Conservation (phyloP, 1,284 basidiomycete genomes). For the Bondarzewia mesenterica region DNA sequence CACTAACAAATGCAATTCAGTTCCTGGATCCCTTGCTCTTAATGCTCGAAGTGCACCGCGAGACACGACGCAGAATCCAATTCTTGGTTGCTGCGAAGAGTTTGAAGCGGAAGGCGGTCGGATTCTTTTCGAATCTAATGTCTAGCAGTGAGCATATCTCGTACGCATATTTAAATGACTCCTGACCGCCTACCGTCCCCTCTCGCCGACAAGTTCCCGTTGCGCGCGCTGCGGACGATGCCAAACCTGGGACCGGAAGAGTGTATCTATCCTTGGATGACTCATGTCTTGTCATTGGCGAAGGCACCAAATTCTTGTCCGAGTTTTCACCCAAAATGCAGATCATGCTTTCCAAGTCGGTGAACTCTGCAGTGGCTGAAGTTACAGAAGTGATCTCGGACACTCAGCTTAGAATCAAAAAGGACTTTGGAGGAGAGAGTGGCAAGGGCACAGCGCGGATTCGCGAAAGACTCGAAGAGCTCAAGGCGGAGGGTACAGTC, state of each 20-base stretch:
- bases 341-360: slow-evolving; percentile 81
- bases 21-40: slow-evolving; percentile 94
- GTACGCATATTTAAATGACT: too few species aligned
- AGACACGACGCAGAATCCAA: slow-evolving; percentile 78
- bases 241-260: slow-evolving; percentile 71
- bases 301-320: slow-evolving; percentile 72
- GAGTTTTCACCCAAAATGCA: slow-evolving; percentile 81
- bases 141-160: slow-evolving; percentile 70
- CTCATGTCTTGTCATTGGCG: slow-evolving; percentile 73
- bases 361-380: slow-evolving; percentile 76
- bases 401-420: slow-evolving; percentile 78
- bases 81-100: slow-evolving; percentile 94
- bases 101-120: slow-evolving; percentile 76
- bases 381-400: slow-evolving; percentile 89
- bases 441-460: slow-evolving; percentile 71
- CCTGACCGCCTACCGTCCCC: too few species aligned
- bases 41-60: slow-evolving; percentile 80
- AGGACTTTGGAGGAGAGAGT: slow-evolving; percentile 80
- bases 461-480: slow-evolving; percentile 57
- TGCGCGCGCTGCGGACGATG: slow-evolving; percentile 84
- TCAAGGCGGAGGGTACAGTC: slow-evolving; percentile 39
- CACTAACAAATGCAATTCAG: slow-evolving; percentile 34
- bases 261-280: slow-evolving; percentile 72
- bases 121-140: slow-evolving; percentile 82
- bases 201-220: slow-evolving; percentile 70